Evolutionary conservation across 305 asterid genomes (phyloP), one percentile per base, ranked within the genome.

Genomic region (Fraxinus angustifolia): DNA sequence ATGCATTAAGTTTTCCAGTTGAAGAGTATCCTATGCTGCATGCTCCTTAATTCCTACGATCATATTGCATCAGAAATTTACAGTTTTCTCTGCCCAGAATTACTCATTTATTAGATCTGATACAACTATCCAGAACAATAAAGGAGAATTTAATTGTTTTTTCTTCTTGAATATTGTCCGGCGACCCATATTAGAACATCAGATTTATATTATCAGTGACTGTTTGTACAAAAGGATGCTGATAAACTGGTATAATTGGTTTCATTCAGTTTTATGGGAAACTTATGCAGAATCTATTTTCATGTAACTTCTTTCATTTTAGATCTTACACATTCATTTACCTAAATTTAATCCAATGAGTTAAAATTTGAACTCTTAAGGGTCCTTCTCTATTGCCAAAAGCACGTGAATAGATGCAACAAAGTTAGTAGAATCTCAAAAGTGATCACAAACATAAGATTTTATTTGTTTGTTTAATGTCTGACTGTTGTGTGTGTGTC

Each of bases 391-490:
- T 17, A 73, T 26, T 33, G 65, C 72, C 19, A 80, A 83, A 70
- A 19, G 56, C 74, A 80, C 75, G 12, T 62, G 17, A 60, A 4
- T 17, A 31, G 60, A 81, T 79, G 74, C 85, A 56, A 45, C 56
- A 45, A 45, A 45, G 56, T 45, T 45, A 12, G 56, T 12, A 72
- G 70, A 72, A 79, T 85, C 82, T 82, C 79, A 73, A 82, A 34
- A 70, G 71, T 71, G 35, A 48, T 14, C 70, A 68, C 68, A 33
- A 75, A 19, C 33, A 76, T 36, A 75, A 79, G 72, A 82, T 23
- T n/a, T 23, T 7, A 79, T 23, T n/a, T 23, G 17, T 45, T 81
- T 12, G 82, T 82, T 60, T 72, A 28, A 21, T 75, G 19, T 40
- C 19, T 40, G 31, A 38, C 73, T 12, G 34, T 45, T 45, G 17